phyloP scores from a whole-genome alignment of 805 yeast species.

The Schwanniomyces yamadae region DNA sequence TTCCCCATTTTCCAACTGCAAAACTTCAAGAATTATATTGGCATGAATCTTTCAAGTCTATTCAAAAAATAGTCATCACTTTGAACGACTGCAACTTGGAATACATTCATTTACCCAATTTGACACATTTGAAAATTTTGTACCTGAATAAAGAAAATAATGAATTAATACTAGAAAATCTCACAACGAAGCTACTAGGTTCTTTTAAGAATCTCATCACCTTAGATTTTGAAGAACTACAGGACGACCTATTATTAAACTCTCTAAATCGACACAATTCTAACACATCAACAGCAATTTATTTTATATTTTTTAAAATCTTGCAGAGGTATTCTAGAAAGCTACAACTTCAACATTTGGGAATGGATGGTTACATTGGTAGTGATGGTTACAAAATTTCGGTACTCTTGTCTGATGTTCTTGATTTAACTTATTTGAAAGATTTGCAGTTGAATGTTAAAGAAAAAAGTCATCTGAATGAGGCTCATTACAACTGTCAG shows the following conservation, averaged over 20 bases:
- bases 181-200: constrained; percentile 9
- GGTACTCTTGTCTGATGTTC: constrained; percentile 7
- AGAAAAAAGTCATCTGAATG: constrained; percentile 22
- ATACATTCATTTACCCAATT: constrained; percentile 7
- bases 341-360: constrained; percentile 12
- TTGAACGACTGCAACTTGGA: background rate
- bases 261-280: constrained; percentile 16
- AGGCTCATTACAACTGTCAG: constrained; percentile 12
- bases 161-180: background rate
- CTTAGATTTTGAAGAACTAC: constrained; percentile 16
- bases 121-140: constrained; percentile 12
- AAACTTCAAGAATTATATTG: background rate
- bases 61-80: background rate
- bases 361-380: constrained; percentile 23
- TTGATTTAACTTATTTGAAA: constrained; percentile 14
- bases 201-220: constrained; percentile 9
- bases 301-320: constrained; percentile 20
- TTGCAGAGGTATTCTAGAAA: constrained; percentile 3
- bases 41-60: background rate
- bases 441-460: constrained; percentile 15
- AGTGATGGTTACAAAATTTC: constrained; percentile 12
- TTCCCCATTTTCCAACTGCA: background rate
- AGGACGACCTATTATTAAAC: constrained; percentile 11
- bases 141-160: constrained; percentile 10
- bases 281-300: constrained; percentile 13